Conservation (phyloP, 352 stramenopile genomes). For the Thraustochytrium sp. region DNA sequence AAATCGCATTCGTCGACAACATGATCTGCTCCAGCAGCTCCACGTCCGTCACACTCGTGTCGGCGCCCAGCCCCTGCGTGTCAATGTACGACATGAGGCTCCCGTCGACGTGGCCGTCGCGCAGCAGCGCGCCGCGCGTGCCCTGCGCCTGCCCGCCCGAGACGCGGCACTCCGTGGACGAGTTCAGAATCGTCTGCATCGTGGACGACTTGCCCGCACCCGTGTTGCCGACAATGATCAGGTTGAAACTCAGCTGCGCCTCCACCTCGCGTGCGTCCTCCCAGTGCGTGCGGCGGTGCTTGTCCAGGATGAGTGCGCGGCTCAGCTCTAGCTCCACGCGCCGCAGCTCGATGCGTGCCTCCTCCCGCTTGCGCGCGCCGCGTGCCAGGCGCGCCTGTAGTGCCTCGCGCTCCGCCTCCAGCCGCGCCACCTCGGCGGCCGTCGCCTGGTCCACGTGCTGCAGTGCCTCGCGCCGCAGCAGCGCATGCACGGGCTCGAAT, state of each 20-base stretch:
- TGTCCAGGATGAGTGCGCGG: neutral
- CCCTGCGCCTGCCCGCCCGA: constrained; percentile 1
- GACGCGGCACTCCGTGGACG: neutral
- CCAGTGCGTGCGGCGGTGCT: neutral
- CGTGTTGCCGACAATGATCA: constrained; percentile 19
- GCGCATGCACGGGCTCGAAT: neutral
- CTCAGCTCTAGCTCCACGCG: neutral
- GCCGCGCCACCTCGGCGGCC: neutral
- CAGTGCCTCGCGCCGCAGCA: neutral
- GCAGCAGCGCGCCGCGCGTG: neutral
- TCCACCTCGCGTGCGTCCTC: neutral
- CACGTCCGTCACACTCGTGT: constrained; percentile 20
- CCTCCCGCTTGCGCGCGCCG: neutral
- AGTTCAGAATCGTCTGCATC: constrained; percentile 14
- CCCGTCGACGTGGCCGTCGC: constrained; percentile 3
- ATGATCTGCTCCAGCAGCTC: constrained; percentile 29
- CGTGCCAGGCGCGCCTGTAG: neutral
- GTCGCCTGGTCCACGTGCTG: neutral
- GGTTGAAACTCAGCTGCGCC: neutral
- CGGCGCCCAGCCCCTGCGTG: constrained; percentile 20
- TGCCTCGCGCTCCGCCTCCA: neutral
- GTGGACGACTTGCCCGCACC: constrained; percentile 29
- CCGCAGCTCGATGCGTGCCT: constrained; percentile 2
- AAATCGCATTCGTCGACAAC: neutral
- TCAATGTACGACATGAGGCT: constrained; percentile 34